Evolutionary conservation across 345 rosid genomes (phyloP).

Genomic region (Zanthoxylum bungeanum): DNA sequence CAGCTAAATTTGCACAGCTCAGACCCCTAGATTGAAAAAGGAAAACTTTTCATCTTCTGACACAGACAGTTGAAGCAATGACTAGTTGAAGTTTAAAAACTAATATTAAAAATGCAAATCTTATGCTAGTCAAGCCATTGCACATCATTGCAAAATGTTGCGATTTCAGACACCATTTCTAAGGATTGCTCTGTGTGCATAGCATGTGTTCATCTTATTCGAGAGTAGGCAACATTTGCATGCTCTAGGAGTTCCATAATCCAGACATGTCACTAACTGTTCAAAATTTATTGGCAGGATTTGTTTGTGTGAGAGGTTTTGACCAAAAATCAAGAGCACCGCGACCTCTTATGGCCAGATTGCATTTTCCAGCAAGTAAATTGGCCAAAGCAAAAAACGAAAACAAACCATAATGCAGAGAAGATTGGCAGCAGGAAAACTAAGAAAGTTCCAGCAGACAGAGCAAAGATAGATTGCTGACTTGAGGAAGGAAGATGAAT

Average conservation of each 20-base stretch:
- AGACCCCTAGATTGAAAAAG: not conserved
- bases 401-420: conserved; percentile 16
- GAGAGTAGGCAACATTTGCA: not conserved
- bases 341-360: conserved; percentile 69
- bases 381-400: conserved; percentile 31
- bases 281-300: conserved; percentile 47
- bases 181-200: not conserved
- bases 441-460: conserved; percentile 12
- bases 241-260: not conserved
- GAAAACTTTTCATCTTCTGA: not conserved
- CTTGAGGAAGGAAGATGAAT: conserved; percentile 16
- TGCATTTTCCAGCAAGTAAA: conserved; percentile 71
- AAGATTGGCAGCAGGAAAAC: conserved; percentile 16
- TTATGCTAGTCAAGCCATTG: not conserved
- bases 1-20: not conserved
- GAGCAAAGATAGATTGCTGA: conserved; percentile 19
- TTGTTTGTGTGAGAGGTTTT: conserved; percentile 90
- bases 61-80: not conserved
- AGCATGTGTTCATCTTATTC: not conserved
- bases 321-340: conserved; percentile 75
- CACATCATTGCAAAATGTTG: not conserved
- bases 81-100: not conserved
- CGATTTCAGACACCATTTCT: not conserved
- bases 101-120: not conserved
- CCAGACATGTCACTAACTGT: not conserved